Conservation (phyloP, 2,329 filamentous ascomycete species). For the Domatiomyces catenatus region DNA sequence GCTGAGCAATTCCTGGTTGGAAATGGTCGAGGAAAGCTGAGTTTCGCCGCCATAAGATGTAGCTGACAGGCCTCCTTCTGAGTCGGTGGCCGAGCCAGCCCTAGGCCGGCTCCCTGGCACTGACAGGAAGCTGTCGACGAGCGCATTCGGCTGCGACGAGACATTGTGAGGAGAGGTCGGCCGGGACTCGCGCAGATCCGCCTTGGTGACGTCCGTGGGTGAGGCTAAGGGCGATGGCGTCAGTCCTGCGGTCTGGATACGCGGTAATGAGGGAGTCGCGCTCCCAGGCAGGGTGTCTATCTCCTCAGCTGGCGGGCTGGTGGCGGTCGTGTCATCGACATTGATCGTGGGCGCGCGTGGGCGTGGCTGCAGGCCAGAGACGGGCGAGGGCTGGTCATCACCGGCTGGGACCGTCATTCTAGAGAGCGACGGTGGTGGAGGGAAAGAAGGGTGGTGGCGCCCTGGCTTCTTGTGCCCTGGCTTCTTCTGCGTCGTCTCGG, state of each 20-base stretch:
- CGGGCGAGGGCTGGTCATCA: constrained; percentile 3
- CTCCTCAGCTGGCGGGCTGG: constrained; percentile 2
- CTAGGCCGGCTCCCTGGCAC: constrained; percentile 49
- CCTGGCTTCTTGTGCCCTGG: not conserved
- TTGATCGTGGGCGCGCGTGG: constrained; percentile 38
- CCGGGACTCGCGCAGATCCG: constrained; percentile 43
- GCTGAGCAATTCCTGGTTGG: constrained; percentile 27
- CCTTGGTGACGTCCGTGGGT: constrained; percentile 36
- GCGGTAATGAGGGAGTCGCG: constrained; percentile 22
- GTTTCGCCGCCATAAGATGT: constrained; percentile 39
- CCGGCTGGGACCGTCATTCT: not conserved
- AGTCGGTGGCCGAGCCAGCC: constrained; percentile 48
- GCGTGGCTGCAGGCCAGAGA: constrained; percentile 2
- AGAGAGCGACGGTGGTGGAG: not conserved
- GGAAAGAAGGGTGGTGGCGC: not conserved
- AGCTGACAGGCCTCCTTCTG: constrained; percentile 32
- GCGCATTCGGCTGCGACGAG: constrained; percentile 42
- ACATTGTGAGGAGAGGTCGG: constrained; percentile 54
- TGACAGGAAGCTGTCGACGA: constrained; percentile 42
- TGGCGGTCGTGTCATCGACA: constrained; percentile 39
- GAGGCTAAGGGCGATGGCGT: constrained; percentile 23
- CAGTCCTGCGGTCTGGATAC: constrained; percentile 24
- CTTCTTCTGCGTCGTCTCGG: not conserved
- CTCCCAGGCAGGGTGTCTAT: constrained; percentile 18
- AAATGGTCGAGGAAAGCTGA: constrained; percentile 32